Evolutionary conservation across 2,329 filamentous ascomycete species (phyloP).

Genomic region (Ampelomyces quisqualis): DNA sequence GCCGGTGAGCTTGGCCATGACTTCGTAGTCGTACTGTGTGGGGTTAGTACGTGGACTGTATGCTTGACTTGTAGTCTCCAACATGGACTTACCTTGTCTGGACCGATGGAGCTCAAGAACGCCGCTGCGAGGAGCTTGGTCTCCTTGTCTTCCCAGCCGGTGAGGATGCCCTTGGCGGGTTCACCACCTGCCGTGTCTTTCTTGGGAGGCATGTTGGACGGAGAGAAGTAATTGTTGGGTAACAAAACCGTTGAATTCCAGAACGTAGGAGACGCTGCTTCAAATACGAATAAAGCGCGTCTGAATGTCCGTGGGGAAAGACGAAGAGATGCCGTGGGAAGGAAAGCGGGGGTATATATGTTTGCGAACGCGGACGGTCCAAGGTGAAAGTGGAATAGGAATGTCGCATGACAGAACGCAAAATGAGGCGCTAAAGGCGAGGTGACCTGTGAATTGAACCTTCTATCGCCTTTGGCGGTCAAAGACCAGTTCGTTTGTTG

Average conservation of each 20-base stretch:
- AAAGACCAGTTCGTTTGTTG: background rate
- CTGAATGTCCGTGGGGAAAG: slow-evolving; percentile 44
- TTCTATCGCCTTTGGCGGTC: too few species aligned
- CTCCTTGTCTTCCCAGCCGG: slow-evolving; percentile 26
- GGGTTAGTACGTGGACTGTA: background rate
- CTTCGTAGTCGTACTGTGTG: slow-evolving; percentile 31
- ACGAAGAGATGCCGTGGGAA: slow-evolving; percentile 51
- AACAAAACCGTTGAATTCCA: slow-evolving; percentile 31
- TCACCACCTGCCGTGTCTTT: slow-evolving; percentile 13
- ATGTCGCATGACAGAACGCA: background rate
- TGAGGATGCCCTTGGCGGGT: slow-evolving; percentile 9
- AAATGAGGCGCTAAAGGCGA: slow-evolving; percentile 2
- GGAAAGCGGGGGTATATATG: slow-evolving; percentile 3
- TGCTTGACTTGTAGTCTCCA: background rate
- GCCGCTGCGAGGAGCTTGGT: slow-evolving; percentile 36
- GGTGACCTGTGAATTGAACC: slow-evolving; percentile 3
- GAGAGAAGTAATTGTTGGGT: too few species aligned
- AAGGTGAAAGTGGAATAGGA: slow-evolving; percentile 11
- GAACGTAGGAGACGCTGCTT: slow-evolving; percentile 51
- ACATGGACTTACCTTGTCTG: slow-evolving; percentile 30
- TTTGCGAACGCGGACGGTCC: background rate
- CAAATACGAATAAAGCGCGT: slow-evolving; percentile 52
- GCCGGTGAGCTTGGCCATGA: slow-evolving; percentile 31
- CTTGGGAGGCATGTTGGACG: slow-evolving; percentile 37
- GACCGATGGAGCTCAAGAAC: slow-evolving; percentile 26